Evolutionary conservation across 192 early-diverging fungal species (phyloP).

Genomic region (Haplosporangium gracile): DNA sequence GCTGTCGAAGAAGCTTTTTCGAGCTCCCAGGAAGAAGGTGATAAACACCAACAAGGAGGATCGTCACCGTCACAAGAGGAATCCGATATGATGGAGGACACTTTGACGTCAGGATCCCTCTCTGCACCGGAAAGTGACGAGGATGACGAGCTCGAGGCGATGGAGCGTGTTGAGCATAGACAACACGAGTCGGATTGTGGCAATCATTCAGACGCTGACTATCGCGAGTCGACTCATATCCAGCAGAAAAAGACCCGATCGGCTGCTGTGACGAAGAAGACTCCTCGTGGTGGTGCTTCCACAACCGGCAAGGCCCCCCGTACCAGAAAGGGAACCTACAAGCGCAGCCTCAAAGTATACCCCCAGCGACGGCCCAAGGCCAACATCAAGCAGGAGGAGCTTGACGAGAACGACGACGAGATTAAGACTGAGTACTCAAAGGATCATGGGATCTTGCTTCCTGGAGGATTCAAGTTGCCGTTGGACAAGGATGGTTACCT

Average conservation of each 20-base stretch:
- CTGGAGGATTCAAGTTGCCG: background rate
- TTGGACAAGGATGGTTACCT: conserved; percentile 13
- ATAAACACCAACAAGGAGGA: background rate
- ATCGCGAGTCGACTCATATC: background rate
- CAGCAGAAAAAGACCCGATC: background rate
- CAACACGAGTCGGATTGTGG: background rate
- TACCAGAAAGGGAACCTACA: conserved; percentile 6
- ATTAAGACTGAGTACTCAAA: background rate
- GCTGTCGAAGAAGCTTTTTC: background rate
- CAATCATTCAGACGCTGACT: background rate
- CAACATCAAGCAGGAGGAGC: background rate
- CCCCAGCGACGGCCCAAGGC: conserved; percentile 20
- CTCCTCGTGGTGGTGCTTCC: background rate
- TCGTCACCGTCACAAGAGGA: background rate
- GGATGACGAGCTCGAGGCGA: background rate
- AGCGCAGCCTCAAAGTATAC: conserved; percentile 38
- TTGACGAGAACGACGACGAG: background rate
- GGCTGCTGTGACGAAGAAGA: background rate
- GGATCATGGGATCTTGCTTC: background rate
- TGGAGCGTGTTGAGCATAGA: background rate
- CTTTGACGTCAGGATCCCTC: conserved; percentile 5
- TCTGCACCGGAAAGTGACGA: background rate
- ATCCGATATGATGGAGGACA: background rate
- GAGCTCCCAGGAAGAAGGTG: no score
- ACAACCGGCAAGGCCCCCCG: conserved; percentile 21